Base-by-base conservation (phyloP, 2,329 filamentous ascomycete genomes). In the Stylonectria norvegica region DNA sequence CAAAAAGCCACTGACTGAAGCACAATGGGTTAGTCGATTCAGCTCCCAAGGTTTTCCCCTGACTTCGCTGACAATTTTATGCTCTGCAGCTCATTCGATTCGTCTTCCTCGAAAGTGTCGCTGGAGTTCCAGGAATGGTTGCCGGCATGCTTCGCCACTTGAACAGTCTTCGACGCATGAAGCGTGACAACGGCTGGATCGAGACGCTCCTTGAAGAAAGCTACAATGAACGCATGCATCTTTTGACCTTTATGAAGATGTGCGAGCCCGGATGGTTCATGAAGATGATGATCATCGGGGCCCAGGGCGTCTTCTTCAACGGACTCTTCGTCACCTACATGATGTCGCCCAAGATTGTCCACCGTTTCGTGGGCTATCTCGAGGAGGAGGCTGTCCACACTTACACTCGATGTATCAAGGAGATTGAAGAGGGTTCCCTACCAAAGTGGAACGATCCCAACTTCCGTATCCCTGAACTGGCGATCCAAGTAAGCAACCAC, bases 371-470 rank as follows among this genome's bases (percentile, higher is more conserved):
- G 38, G 93, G 90, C 2, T 97, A 97, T 56, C 80, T 98, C 10
- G 93, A 98, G 66, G 93, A 98, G 64, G 93, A 98, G 66, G 93
- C 93, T 7, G 91, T 97, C 2, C 78, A 95, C 59, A 98, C 93
- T 0, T 98, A 98, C 70, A 93, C 89, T 1, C 82, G 89, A 35
- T 87, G 89, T 45, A 86, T 97, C 55, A 73, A 81, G 51, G 93
- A 97, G 59, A 78, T 98, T 17, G 90, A 97, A 43, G 75, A 77
- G 3, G 91, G 91, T n/a, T 78, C 80, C 43, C 70, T 96, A 11
- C 89, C 90, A 1, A 81, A 81, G 54, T 98, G 93, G 90, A 72
- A 79, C 18, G 73, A 79, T 45, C 66, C 70, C 2, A 76, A 81
- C 6, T 83, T 95, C 57, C 56, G 75, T 38, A 88, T 93, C 3